Percentiles rank a stretch among this genome's conserved stretches.
Conservation (phyloP, 129 eudicot genomes). For the Deinandra increscens region DNA sequence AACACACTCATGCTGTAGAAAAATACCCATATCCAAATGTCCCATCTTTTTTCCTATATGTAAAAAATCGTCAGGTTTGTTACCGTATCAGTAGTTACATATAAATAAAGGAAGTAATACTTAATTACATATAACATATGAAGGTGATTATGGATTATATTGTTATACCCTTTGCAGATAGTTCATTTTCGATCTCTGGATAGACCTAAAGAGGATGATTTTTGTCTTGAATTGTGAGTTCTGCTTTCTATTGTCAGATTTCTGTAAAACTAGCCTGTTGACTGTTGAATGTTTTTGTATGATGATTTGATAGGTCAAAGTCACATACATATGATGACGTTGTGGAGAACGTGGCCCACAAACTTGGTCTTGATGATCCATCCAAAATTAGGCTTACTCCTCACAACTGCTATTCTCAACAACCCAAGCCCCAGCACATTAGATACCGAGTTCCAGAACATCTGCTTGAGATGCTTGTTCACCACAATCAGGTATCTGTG, state of each 20-base stretch:
- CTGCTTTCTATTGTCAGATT: not conserved
- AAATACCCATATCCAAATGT: slow-evolving; percentile 60
- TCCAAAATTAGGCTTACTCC: slow-evolving; percentile 91
- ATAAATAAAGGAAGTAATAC: not conserved
- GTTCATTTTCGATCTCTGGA: slow-evolving; percentile 83
- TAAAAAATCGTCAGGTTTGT: slow-evolving; percentile 72
- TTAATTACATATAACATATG: not conserved
- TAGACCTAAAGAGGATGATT: slow-evolving; percentile 93
- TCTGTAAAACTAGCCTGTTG: not conserved
- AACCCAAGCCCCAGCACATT: slow-evolving; percentile 79
- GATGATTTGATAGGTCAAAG: slow-evolving; percentile 54
- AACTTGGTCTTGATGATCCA: slow-evolving; percentile 71
- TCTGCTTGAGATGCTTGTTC: slow-evolving; percentile 84
- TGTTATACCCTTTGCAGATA: slow-evolving; percentile 39
- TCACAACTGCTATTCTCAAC: slow-evolving; percentile 95
- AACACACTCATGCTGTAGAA: slow-evolving; percentile 42
- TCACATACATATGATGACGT: slow-evolving; percentile 82
- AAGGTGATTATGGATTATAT: not conserved
- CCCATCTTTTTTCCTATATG: slow-evolving; percentile 83
- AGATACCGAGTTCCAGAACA: slow-evolving; percentile 77
- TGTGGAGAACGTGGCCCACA: slow-evolving; percentile 77
- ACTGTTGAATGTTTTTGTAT: not conserved
- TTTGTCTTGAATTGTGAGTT: slow-evolving; percentile 82
- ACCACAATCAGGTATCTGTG: slow-evolving; percentile 73
- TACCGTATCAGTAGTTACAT: not conserved